Percentiles rank a stretch among this genome's conserved stretches.
Conservation (phyloP, 352 stramenopile species). For the Globisporangium iwayamae region DNA sequence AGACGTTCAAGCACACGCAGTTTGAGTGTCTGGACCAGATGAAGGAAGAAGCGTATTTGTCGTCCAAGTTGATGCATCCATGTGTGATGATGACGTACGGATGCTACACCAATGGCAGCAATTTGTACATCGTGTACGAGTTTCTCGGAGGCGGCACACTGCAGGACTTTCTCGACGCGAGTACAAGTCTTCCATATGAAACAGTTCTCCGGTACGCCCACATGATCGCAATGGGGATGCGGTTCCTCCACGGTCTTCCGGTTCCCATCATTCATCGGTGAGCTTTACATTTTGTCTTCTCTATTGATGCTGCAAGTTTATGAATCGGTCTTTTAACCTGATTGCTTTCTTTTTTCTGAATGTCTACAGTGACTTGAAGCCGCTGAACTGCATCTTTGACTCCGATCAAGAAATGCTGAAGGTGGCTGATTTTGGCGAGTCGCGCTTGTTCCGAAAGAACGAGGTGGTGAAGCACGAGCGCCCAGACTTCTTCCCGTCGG, state of each 20-base stretch:
- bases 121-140: conserved; percentile 83
- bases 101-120: conserved; percentile 74
- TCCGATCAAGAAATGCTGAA: conserved; percentile 74
- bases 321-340: not conserved
- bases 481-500: conserved; percentile 57
- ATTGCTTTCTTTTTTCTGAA: not conserved
- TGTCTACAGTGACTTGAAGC: conserved; percentile 56
- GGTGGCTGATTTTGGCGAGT: conserved; percentile 78
- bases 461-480: conserved; percentile 38
- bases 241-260: conserved; percentile 65
- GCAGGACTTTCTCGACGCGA: conserved; percentile 65
- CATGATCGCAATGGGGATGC: conserved; percentile 82
- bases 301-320: not conserved
- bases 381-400: conserved; percentile 82
- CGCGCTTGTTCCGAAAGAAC: conserved; percentile 62
- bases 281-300: not conserved
- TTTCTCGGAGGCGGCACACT: conserved; percentile 79
- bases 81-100: conserved; percentile 85
- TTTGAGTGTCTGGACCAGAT: conserved; percentile 76
- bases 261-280: conserved; percentile 77
- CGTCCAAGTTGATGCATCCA: conserved; percentile 71
- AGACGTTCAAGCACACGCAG: conserved; percentile 78
- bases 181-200: conserved; percentile 49
- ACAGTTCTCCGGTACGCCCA: conserved; percentile 66
- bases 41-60: conserved; percentile 80